phyloP scores from a whole-genome alignment of 2,329 filamentous ascomycete genomes.

The Talaromyces sp. region DNA sequence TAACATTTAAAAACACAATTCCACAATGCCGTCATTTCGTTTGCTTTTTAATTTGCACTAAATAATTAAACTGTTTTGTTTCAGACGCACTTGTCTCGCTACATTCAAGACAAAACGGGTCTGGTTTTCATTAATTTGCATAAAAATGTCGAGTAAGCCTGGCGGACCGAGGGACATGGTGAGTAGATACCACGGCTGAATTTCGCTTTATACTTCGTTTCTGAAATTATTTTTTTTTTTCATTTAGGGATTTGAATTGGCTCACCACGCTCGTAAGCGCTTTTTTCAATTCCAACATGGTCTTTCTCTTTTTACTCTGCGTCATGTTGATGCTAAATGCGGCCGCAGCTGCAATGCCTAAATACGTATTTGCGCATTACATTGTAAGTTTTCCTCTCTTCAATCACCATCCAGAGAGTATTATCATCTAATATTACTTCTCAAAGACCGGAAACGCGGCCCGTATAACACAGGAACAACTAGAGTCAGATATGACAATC shows the following conservation, averaged over 20 bases:
- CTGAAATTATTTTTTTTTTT: background rate
- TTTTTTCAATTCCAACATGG: background rate
- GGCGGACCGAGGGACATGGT: conserved; percentile 3
- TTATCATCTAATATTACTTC: background rate
- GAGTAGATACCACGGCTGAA: background rate
- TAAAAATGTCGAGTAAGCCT: background rate
- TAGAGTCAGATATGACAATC: conserved; percentile 26
- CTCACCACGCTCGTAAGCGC: background rate
- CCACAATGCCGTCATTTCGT: background rate
- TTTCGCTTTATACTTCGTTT: background rate
- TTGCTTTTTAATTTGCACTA: background rate
- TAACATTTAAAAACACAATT: background rate
- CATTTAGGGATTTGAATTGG: background rate
- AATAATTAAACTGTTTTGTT: background rate
- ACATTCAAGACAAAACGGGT: background rate
- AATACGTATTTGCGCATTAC: conserved; percentile 24
- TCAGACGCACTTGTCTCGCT: background rate
- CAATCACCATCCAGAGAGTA: background rate
- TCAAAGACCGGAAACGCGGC: conserved; percentile 25
- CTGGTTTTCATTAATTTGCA: background rate
- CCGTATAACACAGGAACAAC: conserved; percentile 8
- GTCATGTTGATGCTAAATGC: conserved; percentile 7
- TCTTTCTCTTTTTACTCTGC: conserved; percentile 7
- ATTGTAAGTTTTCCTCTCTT: conserved; percentile 15
- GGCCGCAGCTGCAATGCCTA: conserved; percentile 4